A percentile compares a stretch with the other conserved stretches of the same genome.
Conservation (phyloP, 225 moss, liverwort and hornwort genomes). For the Polytrichum commune region DNA sequence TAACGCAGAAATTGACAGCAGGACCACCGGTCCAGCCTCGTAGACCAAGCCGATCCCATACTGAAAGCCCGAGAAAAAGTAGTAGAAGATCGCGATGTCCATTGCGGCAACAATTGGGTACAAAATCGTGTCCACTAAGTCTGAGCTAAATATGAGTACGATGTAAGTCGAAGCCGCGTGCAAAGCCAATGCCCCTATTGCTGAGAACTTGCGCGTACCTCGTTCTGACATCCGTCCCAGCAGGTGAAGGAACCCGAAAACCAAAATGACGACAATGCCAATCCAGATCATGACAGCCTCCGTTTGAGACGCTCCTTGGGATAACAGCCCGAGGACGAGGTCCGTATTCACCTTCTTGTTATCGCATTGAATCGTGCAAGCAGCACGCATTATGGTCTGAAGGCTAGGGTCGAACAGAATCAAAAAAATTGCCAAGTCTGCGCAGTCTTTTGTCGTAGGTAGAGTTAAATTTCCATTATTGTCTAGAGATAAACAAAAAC, state of each 20-base stretch:
- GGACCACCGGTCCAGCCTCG: background rate
- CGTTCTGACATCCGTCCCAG: background rate
- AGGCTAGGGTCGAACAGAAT: too few relatives aligned
- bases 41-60: background rate
- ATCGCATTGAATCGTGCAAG: too few relatives aligned
- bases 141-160: background rate
- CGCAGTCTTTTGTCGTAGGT: too few relatives aligned
- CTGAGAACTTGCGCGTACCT: background rate
- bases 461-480: too few relatives aligned
- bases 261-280: background rate
- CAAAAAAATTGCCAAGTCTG: too few relatives aligned
- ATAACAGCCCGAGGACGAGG: background rate
- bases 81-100: background rate
- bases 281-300: background rate
- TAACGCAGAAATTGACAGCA: background rate
- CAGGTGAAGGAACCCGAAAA: background rate
- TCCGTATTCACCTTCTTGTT: background rate
- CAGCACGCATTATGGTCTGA: too few relatives aligned
- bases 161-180: background rate
- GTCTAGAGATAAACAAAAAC: too few relatives aligned
- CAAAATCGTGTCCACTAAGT: background rate
- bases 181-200: background rate
- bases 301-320: background rate
- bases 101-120: background rate
- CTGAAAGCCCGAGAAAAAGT: slow-evolving; percentile 4